A percentile compares a stretch with the other conserved stretches of the same genome.
These are phyloP conservation scores for Priceomyces carsonii DNA, from an alignment of 805 yeast species.

Conservation along the genomic window DNA sequence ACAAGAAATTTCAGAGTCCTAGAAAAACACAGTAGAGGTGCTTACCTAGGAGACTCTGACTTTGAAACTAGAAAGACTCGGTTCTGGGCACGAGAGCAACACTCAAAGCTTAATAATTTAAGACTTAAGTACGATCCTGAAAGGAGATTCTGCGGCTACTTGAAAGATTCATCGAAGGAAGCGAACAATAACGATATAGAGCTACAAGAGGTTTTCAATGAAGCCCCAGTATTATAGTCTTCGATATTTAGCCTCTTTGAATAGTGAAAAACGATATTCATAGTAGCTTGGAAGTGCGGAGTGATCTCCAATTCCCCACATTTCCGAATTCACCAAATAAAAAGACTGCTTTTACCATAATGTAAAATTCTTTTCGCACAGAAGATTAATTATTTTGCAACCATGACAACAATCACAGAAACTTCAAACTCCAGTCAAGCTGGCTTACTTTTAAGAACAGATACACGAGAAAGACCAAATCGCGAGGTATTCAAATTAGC, in stretches of 20 bases:
- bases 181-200: background rate
- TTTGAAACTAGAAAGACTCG: constrained; percentile 1
- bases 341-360: too few species aligned
- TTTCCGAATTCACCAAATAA: too few species aligned
- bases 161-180: constrained; percentile 1
- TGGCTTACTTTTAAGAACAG: too few species aligned
- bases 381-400: too few species aligned
- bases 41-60: constrained; percentile 3
- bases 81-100: background rate
- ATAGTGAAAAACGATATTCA: too few species aligned
- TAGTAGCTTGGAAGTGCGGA: too few species aligned
- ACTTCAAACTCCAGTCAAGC: too few species aligned
- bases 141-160: constrained; percentile 1
- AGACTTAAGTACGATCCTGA: constrained; percentile 1
- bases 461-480: too few species aligned
- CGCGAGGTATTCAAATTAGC: background rate
- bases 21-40: constrained; percentile 1
- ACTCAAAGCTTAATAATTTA: background rate
- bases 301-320: too few species aligned
- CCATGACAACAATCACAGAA: too few species aligned
- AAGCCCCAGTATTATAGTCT: background rate
- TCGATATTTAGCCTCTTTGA: too few species aligned
- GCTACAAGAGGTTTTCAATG: constrained; percentile 1
- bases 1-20: background rate
- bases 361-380: too few species aligned